These are phyloP conservation scores for Colletotrichum filicis DNA, from an alignment of 2,329 filamentous ascomycete genomes.

Conservation along the genomic window DNA sequence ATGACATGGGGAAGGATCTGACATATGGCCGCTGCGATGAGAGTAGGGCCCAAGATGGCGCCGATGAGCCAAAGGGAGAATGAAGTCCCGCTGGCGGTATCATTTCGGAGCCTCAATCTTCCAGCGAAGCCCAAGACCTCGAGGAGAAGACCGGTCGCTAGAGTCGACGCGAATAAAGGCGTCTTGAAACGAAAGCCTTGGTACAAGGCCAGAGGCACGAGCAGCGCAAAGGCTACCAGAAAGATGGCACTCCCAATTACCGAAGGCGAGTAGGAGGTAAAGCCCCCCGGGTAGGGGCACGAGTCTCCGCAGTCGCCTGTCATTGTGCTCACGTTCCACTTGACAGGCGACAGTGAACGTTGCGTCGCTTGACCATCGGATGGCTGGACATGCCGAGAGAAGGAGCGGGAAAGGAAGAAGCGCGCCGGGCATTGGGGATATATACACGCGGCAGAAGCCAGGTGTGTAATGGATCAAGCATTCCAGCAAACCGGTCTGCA, in stretches of 20 bases:
- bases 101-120: constrained; percentile 52
- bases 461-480: constrained; percentile 10
- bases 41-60: constrained; percentile 57
- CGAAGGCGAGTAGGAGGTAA: constrained; percentile 49
- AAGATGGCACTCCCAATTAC: constrained; percentile 54
- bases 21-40: constrained; percentile 57
- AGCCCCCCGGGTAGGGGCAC: constrained; percentile 49
- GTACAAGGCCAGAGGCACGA: constrained; percentile 51
- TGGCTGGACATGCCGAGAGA: constrained; percentile 26
- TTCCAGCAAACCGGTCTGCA: constrained; percentile 17
- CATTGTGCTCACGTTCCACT: constrained; percentile 41
- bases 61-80: constrained; percentile 59
- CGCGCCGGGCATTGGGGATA: constrained; percentile 24
- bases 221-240: constrained; percentile 51
- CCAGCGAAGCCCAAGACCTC: constrained; percentile 60
- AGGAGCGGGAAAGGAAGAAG: background rate
- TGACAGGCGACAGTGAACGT: constrained; percentile 33
- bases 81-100: constrained; percentile 45
- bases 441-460: constrained; percentile 28
- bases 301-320: constrained; percentile 47
- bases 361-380: constrained; percentile 24
- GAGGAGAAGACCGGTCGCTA: constrained; percentile 54
- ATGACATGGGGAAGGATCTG: constrained; percentile 58
- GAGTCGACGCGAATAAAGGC: constrained; percentile 50
- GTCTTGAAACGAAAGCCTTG: constrained; percentile 53